Conservation (phyloP, 2,329 filamentous ascomycete genomes). For the Pseudocercospora macadamiae region DNA sequence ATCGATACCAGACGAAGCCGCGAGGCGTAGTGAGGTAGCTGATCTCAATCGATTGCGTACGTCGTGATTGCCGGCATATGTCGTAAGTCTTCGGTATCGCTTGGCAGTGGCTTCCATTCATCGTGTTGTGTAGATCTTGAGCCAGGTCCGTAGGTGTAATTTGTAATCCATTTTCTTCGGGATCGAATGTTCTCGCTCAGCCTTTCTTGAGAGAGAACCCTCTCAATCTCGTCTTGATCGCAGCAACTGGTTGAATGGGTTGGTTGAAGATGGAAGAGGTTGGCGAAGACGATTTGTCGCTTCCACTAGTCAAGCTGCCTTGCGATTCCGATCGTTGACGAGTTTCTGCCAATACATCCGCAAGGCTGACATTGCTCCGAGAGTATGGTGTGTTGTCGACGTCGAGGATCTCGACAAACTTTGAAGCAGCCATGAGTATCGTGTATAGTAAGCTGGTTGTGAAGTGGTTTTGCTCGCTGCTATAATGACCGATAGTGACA, state of each 20-base stretch:
- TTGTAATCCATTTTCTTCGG: no score
- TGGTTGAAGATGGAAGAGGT: slow-evolving; percentile 13
- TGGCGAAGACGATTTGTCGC: slow-evolving; percentile 22
- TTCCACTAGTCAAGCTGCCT: slow-evolving; percentile 25
- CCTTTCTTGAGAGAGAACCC: slow-evolving; percentile 26
- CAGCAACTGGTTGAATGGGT: slow-evolving; percentile 10
- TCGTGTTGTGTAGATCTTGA: no score
- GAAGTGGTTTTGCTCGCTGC: no score
- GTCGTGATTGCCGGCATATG: no score
- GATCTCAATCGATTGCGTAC: no score
- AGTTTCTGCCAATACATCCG: slow-evolving; percentile 39
- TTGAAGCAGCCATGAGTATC: slow-evolving; percentile 38
- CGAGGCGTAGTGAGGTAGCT: no score
- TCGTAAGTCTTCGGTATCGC: no score
- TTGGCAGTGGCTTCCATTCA: no score
- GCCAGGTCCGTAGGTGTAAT: no score
- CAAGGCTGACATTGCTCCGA: slow-evolving; percentile 40
- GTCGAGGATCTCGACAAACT: slow-evolving; percentile 43
- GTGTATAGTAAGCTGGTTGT: background rate
- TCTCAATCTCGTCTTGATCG: slow-evolving; percentile 21
- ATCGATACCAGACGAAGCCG: no score
- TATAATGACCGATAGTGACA: no score
- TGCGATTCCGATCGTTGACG: slow-evolving; percentile 36
- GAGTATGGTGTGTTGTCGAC: slow-evolving; percentile 33
- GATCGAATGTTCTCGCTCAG: slow-evolving; percentile 11